Evolutionary conservation across 2,329 filamentous ascomycete species (phyloP).

Genomic region (Cercospora sesami): DNA sequence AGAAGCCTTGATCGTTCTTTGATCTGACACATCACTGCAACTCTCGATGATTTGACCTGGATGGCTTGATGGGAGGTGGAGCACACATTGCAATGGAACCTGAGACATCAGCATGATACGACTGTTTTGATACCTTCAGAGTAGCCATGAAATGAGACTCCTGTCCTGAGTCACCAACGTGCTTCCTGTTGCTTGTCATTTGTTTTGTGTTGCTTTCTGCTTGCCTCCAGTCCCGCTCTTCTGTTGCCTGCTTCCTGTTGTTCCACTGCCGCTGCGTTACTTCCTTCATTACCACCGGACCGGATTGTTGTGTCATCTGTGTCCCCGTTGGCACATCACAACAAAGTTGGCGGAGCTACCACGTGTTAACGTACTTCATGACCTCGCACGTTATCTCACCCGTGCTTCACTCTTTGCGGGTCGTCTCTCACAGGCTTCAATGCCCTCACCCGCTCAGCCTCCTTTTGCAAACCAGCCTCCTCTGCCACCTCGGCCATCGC

Average conservation of each 20-base stretch:
- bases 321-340: neutral
- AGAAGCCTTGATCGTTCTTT: neutral
- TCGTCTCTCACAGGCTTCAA: neutral
- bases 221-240: neutral
- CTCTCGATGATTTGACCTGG: neutral
- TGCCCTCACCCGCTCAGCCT: neutral
- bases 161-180: neutral
- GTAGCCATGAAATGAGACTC: conserved; percentile 1
- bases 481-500: neutral
- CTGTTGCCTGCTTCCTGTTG: neutral
- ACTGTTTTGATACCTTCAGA: neutral
- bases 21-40: neutral
- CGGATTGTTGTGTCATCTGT: neutral
- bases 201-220: neutral
- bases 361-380: neutral
- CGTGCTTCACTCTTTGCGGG: neutral
- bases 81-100: neutral
- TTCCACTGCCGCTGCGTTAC: neutral
- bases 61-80: conserved; percentile 4
- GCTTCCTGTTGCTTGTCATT: neutral
- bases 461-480: neutral
- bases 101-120: conserved; percentile 2
- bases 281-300: neutral
- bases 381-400: neutral
- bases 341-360: neutral